Base-by-base conservation (phyloP, 805 yeast genomes). In the Lachancea sp. region DNA sequence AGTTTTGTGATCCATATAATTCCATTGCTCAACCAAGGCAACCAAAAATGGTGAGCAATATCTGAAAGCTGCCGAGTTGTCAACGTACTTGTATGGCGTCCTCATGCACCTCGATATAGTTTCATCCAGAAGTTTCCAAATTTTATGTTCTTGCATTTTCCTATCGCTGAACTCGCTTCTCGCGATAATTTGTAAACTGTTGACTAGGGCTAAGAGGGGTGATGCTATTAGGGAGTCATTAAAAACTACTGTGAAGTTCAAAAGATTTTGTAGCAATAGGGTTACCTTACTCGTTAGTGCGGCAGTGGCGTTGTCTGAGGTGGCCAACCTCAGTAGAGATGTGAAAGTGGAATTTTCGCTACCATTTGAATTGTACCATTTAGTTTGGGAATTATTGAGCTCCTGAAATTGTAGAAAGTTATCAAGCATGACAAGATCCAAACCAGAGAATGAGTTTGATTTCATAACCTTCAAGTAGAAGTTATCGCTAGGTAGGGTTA, bases 21-120 rank as follows among this genome's bases (percentile, higher is more conserved):
- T 67, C 60, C 82, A 72, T 55, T 88, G 96, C 48, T 88, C 97
- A 33, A 77, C 58, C 3, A 80, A 49, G 0, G 80, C 70, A 11
- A 77, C 65, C 2, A 71, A 49, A 37, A 81, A 70, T 0, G 87
- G 84, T 43, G 87, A 78, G 11, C 77, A 51, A 21, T 54, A 50
- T 0, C 50, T 44, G n/a, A 53, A 52, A 1, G 47, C 41, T 21
- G 57, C 60, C 2, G 77, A 69, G 38, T 59, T 46, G 55, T 90
- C 97, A 39, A 86, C 72, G 51, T 88, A 90, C 55, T 84, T 87
- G 63, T 83, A 92, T 0, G 97, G 97, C 0, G 87, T 63, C 46
- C 75, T 72, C 26, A 81, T 72, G 45, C 80, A 71, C 46, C 96
- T 72, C 1, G 86, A 69, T 22, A 87, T 70, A 0, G 86, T 66